Evolutionary conservation across 2,329 filamentous ascomycete species (phyloP).

Genomic region (Fusarium mundagurra): DNA sequence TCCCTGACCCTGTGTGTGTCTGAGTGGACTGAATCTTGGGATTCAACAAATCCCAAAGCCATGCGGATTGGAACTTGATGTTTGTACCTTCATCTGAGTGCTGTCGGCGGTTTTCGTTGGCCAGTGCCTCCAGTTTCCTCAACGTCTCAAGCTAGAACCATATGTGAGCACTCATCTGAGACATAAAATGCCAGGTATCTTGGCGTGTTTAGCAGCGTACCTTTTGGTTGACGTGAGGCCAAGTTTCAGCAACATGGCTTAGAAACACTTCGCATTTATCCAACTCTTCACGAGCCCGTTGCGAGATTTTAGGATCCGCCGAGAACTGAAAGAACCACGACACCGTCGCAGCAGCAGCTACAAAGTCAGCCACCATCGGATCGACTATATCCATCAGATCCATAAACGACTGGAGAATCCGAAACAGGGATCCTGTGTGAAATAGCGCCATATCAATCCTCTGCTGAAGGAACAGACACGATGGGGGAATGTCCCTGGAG

Average conservation of each 20-base stretch:
- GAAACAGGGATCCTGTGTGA: not conserved
- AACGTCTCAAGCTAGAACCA: not conserved
- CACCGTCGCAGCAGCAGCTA: not conserved
- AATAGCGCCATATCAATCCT: not conserved
- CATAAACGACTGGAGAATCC: not conserved
- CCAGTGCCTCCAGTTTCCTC: not conserved
- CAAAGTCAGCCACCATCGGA: not conserved
- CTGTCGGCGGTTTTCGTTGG: not conserved
- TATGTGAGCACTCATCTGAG: not conserved
- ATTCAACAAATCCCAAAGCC: not conserved
- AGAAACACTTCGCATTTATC: not conserved
- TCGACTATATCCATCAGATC: not conserved
- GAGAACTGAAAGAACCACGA: not conserved
- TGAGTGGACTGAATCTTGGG: not conserved
- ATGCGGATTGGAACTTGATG: accelerated
- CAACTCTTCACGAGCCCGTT: not conserved
- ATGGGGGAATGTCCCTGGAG: accelerated
- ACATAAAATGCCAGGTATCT: accelerated
- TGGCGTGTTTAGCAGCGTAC: not conserved
- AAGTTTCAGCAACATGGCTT: not conserved
- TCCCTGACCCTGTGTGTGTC: not conserved
- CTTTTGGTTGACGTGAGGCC: not conserved
- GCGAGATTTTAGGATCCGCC: accelerated
- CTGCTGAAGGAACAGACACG: not conserved
- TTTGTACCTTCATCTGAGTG: not conserved